Evolutionary conservation across 1,284 basidiomycete genomes (phyloP).

Genomic region (Heterobasidion annosum): DNA sequence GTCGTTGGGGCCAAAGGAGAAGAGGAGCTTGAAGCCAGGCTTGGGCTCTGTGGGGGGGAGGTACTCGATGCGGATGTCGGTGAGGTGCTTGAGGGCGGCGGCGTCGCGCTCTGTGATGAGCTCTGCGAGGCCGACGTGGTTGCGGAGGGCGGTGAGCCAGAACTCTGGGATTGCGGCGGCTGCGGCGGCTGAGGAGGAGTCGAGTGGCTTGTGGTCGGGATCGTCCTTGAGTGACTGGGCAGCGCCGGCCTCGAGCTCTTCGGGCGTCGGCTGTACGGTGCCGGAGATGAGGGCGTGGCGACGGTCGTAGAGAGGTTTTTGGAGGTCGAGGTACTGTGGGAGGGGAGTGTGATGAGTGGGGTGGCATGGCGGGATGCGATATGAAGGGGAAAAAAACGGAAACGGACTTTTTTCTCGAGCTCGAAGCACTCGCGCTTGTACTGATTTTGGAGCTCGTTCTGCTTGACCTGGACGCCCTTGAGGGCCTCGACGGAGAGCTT

Average conservation of each 20-base stretch:
- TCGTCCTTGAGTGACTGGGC: constrained; percentile 60
- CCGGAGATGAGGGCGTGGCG: constrained; percentile 82
- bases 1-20: constrained; percentile 78
- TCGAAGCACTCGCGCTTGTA: constrained; percentile 97
- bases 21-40: constrained; percentile 88
- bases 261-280: constrained; percentile 61
- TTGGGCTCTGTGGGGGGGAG: constrained; percentile 51
- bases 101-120: constrained; percentile 93
- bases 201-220: constrained; percentile 51
- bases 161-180: constrained; percentile 83
- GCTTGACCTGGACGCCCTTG: constrained; percentile 92
- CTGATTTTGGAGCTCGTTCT: constrained; percentile 88
- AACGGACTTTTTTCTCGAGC: constrained; percentile 87
- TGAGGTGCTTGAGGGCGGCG: constrained; percentile 61
- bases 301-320: constrained; percentile 85
- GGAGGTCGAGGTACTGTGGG: constrained; percentile 73
- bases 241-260: constrained; percentile 82
- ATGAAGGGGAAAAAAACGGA: neutral
- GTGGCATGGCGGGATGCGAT: neutral
- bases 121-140: constrained; percentile 81
- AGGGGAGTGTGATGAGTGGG: constrained; percentile 2
- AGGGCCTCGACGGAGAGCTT: constrained; percentile 86
- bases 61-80: constrained; percentile 63
- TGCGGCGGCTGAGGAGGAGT: constrained; percentile 23
- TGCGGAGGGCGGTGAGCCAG: constrained; percentile 95